A percentile compares a stretch with the other conserved stretches of the same genome.
These are phyloP conservation scores for Picea sitchensis DNA, from an alignment of 75 land plant species.

Conservation along the genomic window DNA sequence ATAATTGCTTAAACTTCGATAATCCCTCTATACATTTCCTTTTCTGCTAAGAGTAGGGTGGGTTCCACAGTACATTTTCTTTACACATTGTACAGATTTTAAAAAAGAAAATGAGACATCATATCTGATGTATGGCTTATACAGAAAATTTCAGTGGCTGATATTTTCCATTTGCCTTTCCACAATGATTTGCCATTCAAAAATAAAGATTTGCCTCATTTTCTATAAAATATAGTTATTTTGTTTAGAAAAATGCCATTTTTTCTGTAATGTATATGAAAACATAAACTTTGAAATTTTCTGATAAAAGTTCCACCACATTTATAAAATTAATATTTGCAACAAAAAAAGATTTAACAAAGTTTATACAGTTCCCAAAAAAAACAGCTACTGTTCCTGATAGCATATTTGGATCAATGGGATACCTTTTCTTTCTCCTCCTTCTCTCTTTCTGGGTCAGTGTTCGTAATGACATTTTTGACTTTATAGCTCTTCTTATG, in stretches of 20 bases:
- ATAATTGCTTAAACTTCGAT: background rate
- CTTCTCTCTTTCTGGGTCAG: slow-evolving; percentile 97
- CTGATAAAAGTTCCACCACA: no score
- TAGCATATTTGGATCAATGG: background rate
- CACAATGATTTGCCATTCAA: no score
- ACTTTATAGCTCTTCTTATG: slow-evolving; percentile 96
- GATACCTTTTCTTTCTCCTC: slow-evolving; percentile 87
- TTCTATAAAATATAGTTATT: no score
- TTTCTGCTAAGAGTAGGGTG: background rate
- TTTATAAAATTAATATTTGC: no score
- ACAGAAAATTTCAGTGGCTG: background rate
- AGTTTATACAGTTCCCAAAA: no score
- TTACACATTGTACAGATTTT: background rate
- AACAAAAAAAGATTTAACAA: no score
- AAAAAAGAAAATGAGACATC: background rate
- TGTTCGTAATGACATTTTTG: slow-evolving; percentile 89
- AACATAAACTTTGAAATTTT: no score
- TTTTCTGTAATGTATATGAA: no score
- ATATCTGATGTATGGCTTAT: background rate
- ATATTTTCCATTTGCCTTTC: no score
- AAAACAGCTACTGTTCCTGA: no score
- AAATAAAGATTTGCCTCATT: background rate
- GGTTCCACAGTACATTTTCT: background rate
- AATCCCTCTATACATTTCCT: background rate
- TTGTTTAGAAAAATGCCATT: no score